Evolutionary conservation across 2,329 filamentous ascomycete genomes (phyloP).

Genomic region (Sporothrix phasma): DNA sequence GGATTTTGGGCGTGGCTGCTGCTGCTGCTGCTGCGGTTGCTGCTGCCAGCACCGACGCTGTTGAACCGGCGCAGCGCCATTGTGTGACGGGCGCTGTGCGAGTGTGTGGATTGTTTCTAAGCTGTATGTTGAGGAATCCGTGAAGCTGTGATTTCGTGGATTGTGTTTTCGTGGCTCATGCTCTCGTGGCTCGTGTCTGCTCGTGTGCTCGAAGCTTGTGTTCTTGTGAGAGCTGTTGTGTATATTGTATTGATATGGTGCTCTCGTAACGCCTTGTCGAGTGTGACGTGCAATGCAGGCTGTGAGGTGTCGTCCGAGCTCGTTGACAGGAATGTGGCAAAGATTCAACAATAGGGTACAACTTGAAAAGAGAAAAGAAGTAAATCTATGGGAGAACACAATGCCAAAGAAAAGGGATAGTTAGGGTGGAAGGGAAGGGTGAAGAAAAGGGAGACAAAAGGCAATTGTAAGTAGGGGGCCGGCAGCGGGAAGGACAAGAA

Average conservation of each 20-base stretch:
- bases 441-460: background rate
- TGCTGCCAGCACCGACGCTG: slow-evolving; percentile 33
- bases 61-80: slow-evolving; percentile 34
- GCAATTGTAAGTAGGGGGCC: background rate
- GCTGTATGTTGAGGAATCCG: too few species aligned
- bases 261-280: background rate
- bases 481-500: background rate
- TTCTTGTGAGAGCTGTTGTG: background rate
- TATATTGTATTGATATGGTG: background rate
- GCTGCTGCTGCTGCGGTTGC: too few species aligned
- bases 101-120: background rate
- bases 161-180: too few species aligned
- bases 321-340: background rate
- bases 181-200: too few species aligned
- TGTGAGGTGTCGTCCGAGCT: background rate
- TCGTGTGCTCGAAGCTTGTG: background rate
- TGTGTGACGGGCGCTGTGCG: background rate
- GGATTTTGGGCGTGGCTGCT: background rate
- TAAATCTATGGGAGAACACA: background rate
- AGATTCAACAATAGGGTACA: background rate
- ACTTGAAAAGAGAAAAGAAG: background rate
- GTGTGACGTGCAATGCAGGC: background rate
- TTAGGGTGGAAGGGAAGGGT: background rate
- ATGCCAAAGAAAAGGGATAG: background rate
- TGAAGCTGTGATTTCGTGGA: too few species aligned